These are phyloP conservation scores for Elongisporangium prolatum DNA, from an alignment of 352 stramenopile genomes.

Conservation along the genomic window DNA sequence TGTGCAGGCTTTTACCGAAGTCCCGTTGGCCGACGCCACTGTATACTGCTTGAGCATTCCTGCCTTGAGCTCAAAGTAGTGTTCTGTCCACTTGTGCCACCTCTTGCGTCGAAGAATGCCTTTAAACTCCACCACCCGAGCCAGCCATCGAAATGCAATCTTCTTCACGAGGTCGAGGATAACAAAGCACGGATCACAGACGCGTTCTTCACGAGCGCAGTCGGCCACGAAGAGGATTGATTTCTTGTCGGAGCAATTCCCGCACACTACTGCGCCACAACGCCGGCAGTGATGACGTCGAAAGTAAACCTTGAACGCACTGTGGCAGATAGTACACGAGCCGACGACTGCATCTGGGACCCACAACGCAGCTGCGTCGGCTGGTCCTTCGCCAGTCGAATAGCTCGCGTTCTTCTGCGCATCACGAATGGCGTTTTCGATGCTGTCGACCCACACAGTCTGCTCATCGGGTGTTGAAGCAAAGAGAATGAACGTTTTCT, in stretches of 20 bases:
- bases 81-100: constrained; percentile 75
- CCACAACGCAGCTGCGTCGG: constrained; percentile 68
- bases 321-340: constrained; percentile 62
- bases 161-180: constrained; percentile 65
- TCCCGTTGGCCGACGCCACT: constrained; percentile 27
- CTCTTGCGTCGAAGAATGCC: constrained; percentile 66
- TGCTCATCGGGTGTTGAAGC: constrained; percentile 37
- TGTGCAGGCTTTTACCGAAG: constrained; percentile 32
- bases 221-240: constrained; percentile 74
- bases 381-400: constrained; percentile 26
- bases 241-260: constrained; percentile 60
- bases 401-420: constrained; percentile 29
- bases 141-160: constrained; percentile 64
- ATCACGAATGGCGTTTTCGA: constrained; percentile 45
- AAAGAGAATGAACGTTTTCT: constrained; percentile 84
- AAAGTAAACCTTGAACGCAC: constrained; percentile 72
- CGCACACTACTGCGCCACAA: constrained; percentile 75
- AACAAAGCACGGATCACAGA: constrained; percentile 66
- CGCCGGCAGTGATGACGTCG: constrained; percentile 76
- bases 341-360: constrained; percentile 67
- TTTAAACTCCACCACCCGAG: constrained; percentile 60
- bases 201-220: constrained; percentile 50
- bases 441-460: constrained; percentile 54
- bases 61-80: constrained; percentile 76
- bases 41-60: constrained; percentile 78